Percentiles rank a stretch among this genome's conserved stretches.
Conservation (phyloP, 495 filamentous ascomycete species). For the Staphylotrichum tortipilum region DNA sequence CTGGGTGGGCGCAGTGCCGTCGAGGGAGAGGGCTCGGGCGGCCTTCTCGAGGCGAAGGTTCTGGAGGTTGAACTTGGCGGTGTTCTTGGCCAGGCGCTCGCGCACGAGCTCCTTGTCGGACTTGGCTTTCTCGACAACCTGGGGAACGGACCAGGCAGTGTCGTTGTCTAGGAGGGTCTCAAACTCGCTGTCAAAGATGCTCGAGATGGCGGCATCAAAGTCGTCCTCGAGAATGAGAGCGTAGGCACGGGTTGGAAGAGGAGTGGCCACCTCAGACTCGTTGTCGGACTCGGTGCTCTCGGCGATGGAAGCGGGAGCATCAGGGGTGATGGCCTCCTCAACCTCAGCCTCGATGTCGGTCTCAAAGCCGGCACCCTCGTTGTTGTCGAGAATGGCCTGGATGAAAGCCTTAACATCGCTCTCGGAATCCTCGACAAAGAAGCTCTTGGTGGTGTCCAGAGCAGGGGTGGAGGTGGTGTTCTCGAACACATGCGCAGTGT, state of each 20-base stretch:
- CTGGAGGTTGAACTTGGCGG: neutral
- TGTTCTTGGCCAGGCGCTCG: neutral
- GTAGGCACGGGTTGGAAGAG: neutral
- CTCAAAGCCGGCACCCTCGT: neutral
- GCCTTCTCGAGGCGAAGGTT: constrained; percentile 1
- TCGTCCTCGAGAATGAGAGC: constrained; percentile 7
- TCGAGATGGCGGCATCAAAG: constrained; percentile 5
- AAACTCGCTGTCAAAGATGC: neutral
- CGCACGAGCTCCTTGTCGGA: neutral
- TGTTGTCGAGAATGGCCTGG: neutral
- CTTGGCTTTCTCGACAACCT: neutral
- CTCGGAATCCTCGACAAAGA: neutral
- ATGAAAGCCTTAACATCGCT: neutral
- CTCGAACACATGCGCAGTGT: no score
- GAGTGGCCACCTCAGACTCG: neutral
- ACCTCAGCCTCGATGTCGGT: neutral
- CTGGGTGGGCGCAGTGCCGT: neutral
- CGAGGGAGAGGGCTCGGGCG: neutral
- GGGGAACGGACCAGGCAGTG: neutral
- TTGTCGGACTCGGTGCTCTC: neutral
- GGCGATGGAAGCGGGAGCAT: no score
- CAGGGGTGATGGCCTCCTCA: neutral
- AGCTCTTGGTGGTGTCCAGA: neutral
- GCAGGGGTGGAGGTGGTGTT: neutral
- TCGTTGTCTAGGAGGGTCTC: neutral